Evolutionary conservation across 2,329 filamentous ascomycete species (phyloP).

Genomic region (Aspergillus fijiensis): DNA sequence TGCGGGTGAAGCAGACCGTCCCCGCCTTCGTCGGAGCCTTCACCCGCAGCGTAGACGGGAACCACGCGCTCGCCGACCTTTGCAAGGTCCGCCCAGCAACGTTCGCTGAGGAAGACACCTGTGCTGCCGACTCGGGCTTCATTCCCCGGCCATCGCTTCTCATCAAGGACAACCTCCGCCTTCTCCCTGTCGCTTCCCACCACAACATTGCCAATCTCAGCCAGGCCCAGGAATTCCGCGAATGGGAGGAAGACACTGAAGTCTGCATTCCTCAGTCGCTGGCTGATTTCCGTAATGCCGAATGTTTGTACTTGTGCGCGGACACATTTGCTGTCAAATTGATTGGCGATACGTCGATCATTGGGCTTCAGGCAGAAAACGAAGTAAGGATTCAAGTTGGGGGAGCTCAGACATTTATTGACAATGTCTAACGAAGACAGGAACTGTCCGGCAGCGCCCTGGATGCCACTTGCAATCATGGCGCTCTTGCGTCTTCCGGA

Average conservation of each 20-base stretch:
- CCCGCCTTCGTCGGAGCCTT: constrained; percentile 56
- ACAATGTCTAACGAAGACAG: constrained; percentile 86
- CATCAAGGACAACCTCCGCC: constrained; percentile 84
- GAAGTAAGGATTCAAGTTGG: constrained; percentile 90
- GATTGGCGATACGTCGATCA: constrained; percentile 93
- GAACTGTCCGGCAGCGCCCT: constrained; percentile 92
- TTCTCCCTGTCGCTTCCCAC: constrained; percentile 93
- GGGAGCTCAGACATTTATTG: constrained; percentile 76
- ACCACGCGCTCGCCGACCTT: constrained; percentile 65
- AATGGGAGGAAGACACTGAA: constrained; percentile 96
- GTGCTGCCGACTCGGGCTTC: constrained; percentile 89
- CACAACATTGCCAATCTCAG: constrained; percentile 78
- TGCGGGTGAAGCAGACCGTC: constrained; percentile 59
- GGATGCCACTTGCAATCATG: constrained; percentile 51
- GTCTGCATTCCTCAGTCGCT: constrained; percentile 85
- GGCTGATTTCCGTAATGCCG: constrained; percentile 95
- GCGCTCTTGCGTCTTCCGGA: constrained; percentile 38
- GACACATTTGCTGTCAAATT: constrained; percentile 98
- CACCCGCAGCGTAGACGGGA: constrained; percentile 58
- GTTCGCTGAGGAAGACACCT: constrained; percentile 91
- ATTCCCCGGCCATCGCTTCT: constrained; percentile 87
- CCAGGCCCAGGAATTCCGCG: constrained; percentile 86
- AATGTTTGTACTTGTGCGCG: constrained; percentile 91
- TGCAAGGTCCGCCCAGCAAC: constrained; percentile 90
- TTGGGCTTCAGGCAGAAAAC: constrained; percentile 98